Percentiles rank a stretch among this genome's conserved stretches.
These are phyloP conservation scores for Plenodomus biglobosus DNA, from an alignment of 2,329 filamentous ascomycete species.

Conservation along the genomic window DNA sequence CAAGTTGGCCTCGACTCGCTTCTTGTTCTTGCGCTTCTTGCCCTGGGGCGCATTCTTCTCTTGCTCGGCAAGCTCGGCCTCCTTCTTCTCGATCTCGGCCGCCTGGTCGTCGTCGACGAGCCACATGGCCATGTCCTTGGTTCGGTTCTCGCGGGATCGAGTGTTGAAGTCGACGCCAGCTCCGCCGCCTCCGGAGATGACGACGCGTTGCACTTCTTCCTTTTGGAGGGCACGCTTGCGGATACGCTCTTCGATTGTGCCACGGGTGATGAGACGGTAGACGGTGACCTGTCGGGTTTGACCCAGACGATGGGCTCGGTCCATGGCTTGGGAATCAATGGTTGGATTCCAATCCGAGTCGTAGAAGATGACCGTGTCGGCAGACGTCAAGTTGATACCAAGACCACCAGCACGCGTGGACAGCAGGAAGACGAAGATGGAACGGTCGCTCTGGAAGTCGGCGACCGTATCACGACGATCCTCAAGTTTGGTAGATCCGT, in stretches of 20 bases:
- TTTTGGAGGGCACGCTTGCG: conserved; percentile 96
- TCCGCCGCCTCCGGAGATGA: conserved; percentile 82
- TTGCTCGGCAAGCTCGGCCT: conserved; percentile 75
- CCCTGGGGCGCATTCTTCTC: conserved; percentile 54
- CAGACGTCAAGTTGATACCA: conserved; percentile 94
- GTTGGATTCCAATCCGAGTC: conserved; percentile 99
- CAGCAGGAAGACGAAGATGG: conserved; percentile 95
- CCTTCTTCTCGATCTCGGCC: conserved; percentile 87
- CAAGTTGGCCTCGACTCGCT: conserved; percentile 64
- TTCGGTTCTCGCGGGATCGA: conserved; percentile 84
- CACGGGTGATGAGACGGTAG: conserved; percentile 93
- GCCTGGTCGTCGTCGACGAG: conserved; percentile 96
- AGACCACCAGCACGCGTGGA: conserved; percentile 96
- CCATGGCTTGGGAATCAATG: conserved; percentile 98
- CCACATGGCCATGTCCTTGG: conserved; percentile 99
- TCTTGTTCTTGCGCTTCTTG: conserved; percentile 62
- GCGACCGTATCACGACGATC: conserved; percentile 94
- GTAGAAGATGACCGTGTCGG: conserved; percentile 99
- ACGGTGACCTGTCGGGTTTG: conserved; percentile 96
- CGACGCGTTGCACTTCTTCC: conserved; percentile 96
- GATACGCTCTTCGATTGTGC: conserved; percentile 97
- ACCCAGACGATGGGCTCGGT: conserved; percentile 94
- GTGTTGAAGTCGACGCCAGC: conserved; percentile 96
- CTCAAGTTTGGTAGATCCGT: conserved; percentile 95
- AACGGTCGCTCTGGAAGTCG: conserved; percentile 91